Conservation (phyloP, 306 rosid genomes). For the Cucurbita maxima region DNA sequence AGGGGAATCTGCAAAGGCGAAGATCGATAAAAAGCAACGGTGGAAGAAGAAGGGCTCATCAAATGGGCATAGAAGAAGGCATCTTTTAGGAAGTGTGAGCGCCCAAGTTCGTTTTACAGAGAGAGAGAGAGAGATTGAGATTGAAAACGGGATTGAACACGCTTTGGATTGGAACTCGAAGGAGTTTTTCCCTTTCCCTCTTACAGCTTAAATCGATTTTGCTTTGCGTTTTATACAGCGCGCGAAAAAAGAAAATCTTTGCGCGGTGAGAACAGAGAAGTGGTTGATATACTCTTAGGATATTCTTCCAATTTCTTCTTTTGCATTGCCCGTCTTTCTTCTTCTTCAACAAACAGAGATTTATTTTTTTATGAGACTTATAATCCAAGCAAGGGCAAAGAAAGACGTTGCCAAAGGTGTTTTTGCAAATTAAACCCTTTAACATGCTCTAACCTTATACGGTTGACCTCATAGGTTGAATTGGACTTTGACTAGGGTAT, state of each 20-base stretch:
- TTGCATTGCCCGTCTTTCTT: background rate
- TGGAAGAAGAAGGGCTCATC: slow-evolving; percentile 27
- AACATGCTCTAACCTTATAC: too few relatives aligned
- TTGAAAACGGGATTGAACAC: background rate
- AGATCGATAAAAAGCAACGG: slow-evolving; percentile 50
- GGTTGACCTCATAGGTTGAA: too few relatives aligned
- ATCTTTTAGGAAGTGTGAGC: slow-evolving; percentile 22
- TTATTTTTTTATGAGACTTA: too few relatives aligned
- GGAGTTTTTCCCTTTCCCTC: too few relatives aligned
- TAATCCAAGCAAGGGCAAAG: too few relatives aligned
- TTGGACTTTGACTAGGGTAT: too few relatives aligned
- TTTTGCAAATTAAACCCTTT: too few relatives aligned
- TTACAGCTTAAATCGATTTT: too few relatives aligned
- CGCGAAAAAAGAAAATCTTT: background rate
- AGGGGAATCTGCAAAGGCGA: slow-evolving; percentile 65
- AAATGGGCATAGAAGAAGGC: slow-evolving; percentile 1
- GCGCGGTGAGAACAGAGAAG: background rate
- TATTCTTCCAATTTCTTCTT: background rate
- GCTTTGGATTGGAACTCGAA: too few relatives aligned
- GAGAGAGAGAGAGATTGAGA: background rate
- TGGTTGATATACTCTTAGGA: background rate
- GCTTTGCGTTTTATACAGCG: background rate
- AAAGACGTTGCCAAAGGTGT: too few relatives aligned
- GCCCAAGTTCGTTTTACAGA: slow-evolving; percentile 1
- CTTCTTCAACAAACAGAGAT: background rate